Evolutionary conservation across 768 basidiomycete species (phyloP).

Genomic region (Amanita muscaria): DNA sequence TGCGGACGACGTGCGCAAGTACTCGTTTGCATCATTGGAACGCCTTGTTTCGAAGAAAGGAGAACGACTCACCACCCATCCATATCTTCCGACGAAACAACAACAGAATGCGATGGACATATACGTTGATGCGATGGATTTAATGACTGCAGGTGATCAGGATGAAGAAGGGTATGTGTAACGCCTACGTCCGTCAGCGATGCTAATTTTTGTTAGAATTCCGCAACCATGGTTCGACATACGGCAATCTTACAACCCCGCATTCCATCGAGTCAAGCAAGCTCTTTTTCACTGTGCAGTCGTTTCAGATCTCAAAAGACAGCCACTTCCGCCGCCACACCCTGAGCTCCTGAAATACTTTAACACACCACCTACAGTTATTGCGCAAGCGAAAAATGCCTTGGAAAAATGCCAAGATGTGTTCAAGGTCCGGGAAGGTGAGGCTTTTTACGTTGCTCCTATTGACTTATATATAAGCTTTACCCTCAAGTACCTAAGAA

Average conservation of each 20-base stretch:
- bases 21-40: slow-evolving; percentile 77
- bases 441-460: slow-evolving; percentile 9
- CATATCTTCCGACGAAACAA: slow-evolving; percentile 71
- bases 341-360: slow-evolving; percentile 80
- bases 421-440: slow-evolving; percentile 78
- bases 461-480: not conserved
- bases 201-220: slow-evolving; percentile 30
- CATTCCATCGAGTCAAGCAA: slow-evolving; percentile 86
- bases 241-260: slow-evolving; percentile 75
- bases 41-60: slow-evolving; percentile 69
- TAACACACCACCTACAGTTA: slow-evolving; percentile 59
- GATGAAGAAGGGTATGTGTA: slow-evolving; percentile 64
- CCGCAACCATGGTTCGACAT: slow-evolving; percentile 71
- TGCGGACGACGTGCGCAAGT: slow-evolving; percentile 86
- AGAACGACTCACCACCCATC: slow-evolving; percentile 63
- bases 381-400: slow-evolving; percentile 49
- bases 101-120: slow-evolving; percentile 78
- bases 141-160: slow-evolving; percentile 67
- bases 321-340: slow-evolving; percentile 82
- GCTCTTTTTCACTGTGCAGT: slow-evolving; percentile 86
- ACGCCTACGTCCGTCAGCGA: not conserved
- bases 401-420: slow-evolving; percentile 51
- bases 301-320: slow-evolving; percentile 57
- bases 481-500: slow-evolving; percentile 49
- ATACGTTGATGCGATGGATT: slow-evolving; percentile 84